These are phyloP conservation scores for Calocybe cyanea DNA, from an alignment of 768 basidiomycete genomes.

Conservation along the genomic window DNA sequence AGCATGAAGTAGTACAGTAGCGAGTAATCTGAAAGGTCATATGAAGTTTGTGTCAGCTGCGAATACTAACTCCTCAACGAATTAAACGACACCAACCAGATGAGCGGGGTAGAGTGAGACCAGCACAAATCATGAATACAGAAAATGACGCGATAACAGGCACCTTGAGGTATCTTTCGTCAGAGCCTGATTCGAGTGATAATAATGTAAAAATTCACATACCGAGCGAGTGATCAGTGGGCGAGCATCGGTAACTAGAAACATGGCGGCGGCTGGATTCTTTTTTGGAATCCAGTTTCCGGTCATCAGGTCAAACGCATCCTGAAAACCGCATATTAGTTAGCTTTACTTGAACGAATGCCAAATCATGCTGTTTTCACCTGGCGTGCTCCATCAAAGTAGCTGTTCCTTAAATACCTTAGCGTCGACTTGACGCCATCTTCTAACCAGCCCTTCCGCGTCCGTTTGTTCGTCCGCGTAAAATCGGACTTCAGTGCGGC, in stretches of 20 bases:
- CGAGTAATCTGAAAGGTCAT: slow-evolving; percentile 70
- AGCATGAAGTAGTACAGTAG: slow-evolving; percentile 81
- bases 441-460: slow-evolving; percentile 71
- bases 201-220: slow-evolving; percentile 23
- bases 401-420: slow-evolving; percentile 94
- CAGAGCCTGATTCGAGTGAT: not conserved
- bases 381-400: slow-evolving; percentile 92
- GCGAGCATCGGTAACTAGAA: slow-evolving; percentile 72
- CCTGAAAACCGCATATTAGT: slow-evolving; percentile 41
- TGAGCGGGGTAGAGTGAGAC: slow-evolving; percentile 79
- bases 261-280: slow-evolving; percentile 63
- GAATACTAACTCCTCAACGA: not conserved
- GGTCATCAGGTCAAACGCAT: slow-evolving; percentile 92
- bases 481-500: slow-evolving; percentile 97
- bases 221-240: slow-evolving; percentile 86
- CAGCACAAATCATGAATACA: slow-evolving; percentile 84
- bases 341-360: slow-evolving; percentile 18
- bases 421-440: slow-evolving; percentile 82
- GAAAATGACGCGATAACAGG: slow-evolving; percentile 81
- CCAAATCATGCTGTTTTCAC: slow-evolving; percentile 46
- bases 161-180: slow-evolving; percentile 46
- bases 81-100: slow-evolving; percentile 58
- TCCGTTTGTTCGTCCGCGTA: slow-evolving; percentile 89
- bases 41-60: slow-evolving; percentile 2
- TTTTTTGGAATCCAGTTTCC: slow-evolving; percentile 87